Evolutionary conservation across 1,139 yeast species (phyloP).

Genomic region (Pneumocystis oryctolagi): DNA sequence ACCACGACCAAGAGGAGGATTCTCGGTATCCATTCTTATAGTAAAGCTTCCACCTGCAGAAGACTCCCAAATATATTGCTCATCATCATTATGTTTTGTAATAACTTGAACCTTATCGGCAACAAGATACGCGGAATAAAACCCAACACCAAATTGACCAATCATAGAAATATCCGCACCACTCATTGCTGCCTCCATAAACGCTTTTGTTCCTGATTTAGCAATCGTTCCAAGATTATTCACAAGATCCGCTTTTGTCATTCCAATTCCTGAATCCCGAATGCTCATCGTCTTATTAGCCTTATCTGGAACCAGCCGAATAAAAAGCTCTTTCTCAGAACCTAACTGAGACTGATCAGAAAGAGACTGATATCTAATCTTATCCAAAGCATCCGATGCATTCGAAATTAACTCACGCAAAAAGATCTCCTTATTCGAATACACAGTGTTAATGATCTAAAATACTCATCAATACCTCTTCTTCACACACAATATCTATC

Average conservation of each 20-base stretch:
- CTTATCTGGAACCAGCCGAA: slow-evolving; percentile 93
- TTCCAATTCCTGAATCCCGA: slow-evolving; percentile 99
- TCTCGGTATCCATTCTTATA: slow-evolving; percentile 63
- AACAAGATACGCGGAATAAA: slow-evolving; percentile 97
- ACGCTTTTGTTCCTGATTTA: slow-evolving; percentile 98
- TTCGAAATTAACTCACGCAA: slow-evolving; percentile 97
- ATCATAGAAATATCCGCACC: slow-evolving; percentile 99
- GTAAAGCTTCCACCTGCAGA: slow-evolving; percentile 99
- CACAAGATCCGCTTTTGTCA: slow-evolving; percentile 98
- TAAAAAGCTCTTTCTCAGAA: slow-evolving; percentile 89
- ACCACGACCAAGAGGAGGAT: slow-evolving; percentile 70
- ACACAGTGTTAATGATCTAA: slow-evolving; percentile 93
- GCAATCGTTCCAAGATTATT: slow-evolving; percentile 99
- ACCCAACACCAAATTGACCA: slow-evolving; percentile 99
- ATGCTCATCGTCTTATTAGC: slow-evolving; percentile 88
- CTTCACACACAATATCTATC: background rate
- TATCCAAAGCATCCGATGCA: slow-evolving; percentile 93
- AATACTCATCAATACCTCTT: background rate
- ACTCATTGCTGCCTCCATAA: slow-evolving; percentile 98
- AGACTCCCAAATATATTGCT: slow-evolving; percentile 99
- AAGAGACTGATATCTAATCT: slow-evolving; percentile 92
- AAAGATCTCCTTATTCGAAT: slow-evolving; percentile 98
- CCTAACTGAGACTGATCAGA: slow-evolving; percentile 86
- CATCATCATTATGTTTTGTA: slow-evolving; percentile 97
- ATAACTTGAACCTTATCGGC: slow-evolving; percentile 98